Conservation (phyloP, 192 early-diverging fungal species). For the Kappamyces sp. region DNA sequence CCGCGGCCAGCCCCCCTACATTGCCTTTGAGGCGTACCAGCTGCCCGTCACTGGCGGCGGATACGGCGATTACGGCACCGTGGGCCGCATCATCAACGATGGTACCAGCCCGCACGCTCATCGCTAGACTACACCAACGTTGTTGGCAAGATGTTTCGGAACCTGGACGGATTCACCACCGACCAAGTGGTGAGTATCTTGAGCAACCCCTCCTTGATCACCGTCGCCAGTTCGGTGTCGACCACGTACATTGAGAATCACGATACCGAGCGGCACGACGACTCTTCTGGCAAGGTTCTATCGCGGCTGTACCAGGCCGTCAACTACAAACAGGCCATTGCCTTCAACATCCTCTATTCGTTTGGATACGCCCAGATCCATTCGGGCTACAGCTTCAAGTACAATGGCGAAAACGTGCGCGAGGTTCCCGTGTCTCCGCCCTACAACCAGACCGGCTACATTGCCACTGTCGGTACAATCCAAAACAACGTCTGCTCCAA, state of each 20-base stretch:
- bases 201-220: not conserved
- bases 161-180: not conserved
- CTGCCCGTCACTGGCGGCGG: not conserved
- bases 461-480: not conserved
- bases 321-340: constrained; percentile 12
- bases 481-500: not conserved
- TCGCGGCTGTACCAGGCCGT: not conserved
- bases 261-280: constrained; percentile 3
- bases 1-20: not conserved
- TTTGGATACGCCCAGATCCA: constrained; percentile 7
- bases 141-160: constrained; percentile 9
- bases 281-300: no score
- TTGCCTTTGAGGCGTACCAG: constrained; percentile 1
- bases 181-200: constrained; percentile 1
- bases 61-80: not conserved
- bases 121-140: constrained; percentile 6
- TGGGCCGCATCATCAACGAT: constrained; percentile 9
- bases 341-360: constrained; percentile 15
- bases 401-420: no score
- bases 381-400: constrained; percentile 10
- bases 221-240: not conserved
- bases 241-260: constrained; percentile 15
- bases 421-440: not conserved
- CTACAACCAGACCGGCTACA: constrained; percentile 3
- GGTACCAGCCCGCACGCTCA: no score